These are phyloP conservation scores for Lasiodiplodia citricola DNA, from an alignment of 2,329 filamentous ascomycete species.

Conservation along the genomic window DNA sequence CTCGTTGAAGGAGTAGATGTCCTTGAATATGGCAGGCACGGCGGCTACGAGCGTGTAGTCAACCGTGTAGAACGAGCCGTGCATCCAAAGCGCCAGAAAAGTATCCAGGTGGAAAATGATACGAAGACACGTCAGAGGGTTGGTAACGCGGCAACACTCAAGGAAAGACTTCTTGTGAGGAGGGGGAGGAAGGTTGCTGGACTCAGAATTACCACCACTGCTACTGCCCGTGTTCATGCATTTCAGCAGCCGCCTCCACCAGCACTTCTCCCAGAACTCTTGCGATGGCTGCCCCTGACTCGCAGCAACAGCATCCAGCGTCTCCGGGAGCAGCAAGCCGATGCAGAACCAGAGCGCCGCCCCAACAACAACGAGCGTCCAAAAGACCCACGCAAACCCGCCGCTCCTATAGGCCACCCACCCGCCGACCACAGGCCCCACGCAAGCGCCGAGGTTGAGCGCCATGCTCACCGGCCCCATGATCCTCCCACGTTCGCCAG, in stretches of 20 bases:
- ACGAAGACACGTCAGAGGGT: neutral
- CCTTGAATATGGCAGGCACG: neutral
- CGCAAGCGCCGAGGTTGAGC: neutral
- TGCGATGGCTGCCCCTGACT: neutral
- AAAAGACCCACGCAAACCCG: neutral
- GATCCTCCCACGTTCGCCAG: rapidly evolving
- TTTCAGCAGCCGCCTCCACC: neutral
- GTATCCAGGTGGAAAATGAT: constrained; percentile 10
- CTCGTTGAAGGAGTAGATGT: constrained; percentile 4
- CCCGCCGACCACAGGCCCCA: neutral
- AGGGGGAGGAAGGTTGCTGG: too few relatives aligned
- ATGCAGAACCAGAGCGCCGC: neutral
- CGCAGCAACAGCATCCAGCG: neutral
- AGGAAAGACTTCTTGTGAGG: neutral
- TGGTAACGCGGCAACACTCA: neutral
- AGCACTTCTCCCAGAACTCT: neutral
- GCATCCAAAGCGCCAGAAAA: constrained; percentile 6
- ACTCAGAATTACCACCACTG: too few relatives aligned
- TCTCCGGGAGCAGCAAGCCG: neutral
- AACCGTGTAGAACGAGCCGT: constrained; percentile 3
- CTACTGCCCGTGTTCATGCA: rapidly evolving
- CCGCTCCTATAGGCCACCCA: neutral
- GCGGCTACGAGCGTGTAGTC: neutral
- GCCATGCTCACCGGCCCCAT: neutral
- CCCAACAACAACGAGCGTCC: neutral